Evolutionary conservation across 1,139 yeast species (phyloP).

Genomic region (Debaryomycetaceae sp.): DNA sequence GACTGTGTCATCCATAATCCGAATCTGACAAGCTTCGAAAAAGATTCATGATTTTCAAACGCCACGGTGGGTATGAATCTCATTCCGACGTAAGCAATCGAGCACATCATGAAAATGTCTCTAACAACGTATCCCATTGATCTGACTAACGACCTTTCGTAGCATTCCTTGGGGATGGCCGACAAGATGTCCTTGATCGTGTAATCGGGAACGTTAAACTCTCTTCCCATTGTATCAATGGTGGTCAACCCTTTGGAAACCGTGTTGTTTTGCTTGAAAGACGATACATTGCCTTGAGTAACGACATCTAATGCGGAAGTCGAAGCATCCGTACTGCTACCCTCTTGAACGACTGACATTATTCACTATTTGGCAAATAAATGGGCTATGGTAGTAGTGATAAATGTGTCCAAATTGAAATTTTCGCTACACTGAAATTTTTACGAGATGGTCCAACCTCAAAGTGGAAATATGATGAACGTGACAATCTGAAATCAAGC

Average conservation of each 20-base stretch:
- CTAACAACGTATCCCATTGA: conserved; percentile 64
- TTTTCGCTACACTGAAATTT: not conserved
- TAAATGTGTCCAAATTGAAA: not conserved
- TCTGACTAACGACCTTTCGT: conserved; percentile 55
- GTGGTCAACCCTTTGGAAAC: conserved; percentile 33
- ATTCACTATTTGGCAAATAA: not conserved
- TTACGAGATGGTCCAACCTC: not conserved
- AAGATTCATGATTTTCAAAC: conserved; percentile 17
- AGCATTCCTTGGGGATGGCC: conserved; percentile 75
- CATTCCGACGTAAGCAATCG: conserved; percentile 52
- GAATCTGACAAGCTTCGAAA: conserved; percentile 26
- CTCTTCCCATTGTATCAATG: conserved; percentile 59
- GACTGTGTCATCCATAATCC: conserved; percentile 38
- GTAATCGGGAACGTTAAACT: conserved; percentile 69
- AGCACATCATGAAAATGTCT: conserved; percentile 52
- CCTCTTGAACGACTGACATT: conserved; percentile 16
- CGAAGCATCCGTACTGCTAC: conserved; percentile 1
- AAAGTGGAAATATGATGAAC: not conserved
- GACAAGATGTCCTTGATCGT: conserved; percentile 69
- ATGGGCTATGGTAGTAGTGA: not conserved
- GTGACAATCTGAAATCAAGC: not conserved
- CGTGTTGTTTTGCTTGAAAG: conserved; percentile 6
- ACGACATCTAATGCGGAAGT: conserved; percentile 7
- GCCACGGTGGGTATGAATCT: conserved; percentile 41
- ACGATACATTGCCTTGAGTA: conserved; percentile 26